Evolutionary conservation across 345 rosid species (phyloP), one percentile per base, ranked within the genome.

Genomic region (Punica granatum): DNA sequence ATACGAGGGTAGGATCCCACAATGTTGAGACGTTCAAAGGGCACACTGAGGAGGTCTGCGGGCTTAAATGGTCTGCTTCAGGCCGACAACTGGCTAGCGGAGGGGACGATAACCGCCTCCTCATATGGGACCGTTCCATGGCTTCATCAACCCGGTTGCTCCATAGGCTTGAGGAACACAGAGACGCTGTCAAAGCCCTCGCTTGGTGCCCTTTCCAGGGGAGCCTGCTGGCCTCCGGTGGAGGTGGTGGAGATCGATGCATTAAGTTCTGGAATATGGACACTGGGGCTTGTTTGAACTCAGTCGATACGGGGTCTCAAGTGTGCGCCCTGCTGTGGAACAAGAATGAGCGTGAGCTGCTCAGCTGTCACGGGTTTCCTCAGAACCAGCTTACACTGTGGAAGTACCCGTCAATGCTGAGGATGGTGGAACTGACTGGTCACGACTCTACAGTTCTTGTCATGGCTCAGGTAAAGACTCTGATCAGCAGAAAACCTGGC

Each of bases 31-130:
- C 64, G 2, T 80, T 74, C 28, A 64, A 73, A 37, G 85, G 83
- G 32, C 81, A 83, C 61, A 60, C 11, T 3, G 81, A 66, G 51
- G 87, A 78, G 48, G 75, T 80, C 26, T 83, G 83, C 54, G 80
- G 81, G 39, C 63, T 80, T 3, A 83, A 78, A 68, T 83, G 87
- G 87, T 80, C 81, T 37, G 71, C 69, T 33, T 83, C 81, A 16
- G 84, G 81, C 11, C 68, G 56, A 7, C 83, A 80, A 39, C 67
- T 83, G 39, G 84, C 87, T 1, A 83, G 83, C 12, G 87, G 87
- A 67, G 84, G 84, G 4, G 76, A 76, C 23, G 84, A 83, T 56
- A 78, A 80, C 48, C 72, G 76, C 30, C 61, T 80, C 36, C 56
- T 63, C 61, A 65, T 84, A 63, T 84, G 83, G 88, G 85, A 84